These are phyloP conservation scores for Cryptococcus sp. DNA, from an alignment of 1,284 basidiomycete genomes.

Conservation along the genomic window DNA sequence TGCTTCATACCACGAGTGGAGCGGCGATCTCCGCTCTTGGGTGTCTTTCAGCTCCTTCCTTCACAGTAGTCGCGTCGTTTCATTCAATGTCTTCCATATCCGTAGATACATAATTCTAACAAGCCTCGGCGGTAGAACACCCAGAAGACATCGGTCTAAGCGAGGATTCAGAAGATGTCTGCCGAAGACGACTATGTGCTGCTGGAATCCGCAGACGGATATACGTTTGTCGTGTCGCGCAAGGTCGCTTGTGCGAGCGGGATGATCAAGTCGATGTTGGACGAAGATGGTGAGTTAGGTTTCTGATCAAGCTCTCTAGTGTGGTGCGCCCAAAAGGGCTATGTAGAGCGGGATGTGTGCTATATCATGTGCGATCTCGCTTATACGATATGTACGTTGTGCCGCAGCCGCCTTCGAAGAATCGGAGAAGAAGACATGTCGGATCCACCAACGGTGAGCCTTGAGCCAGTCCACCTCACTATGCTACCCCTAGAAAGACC, in stretches of 20 bases:
- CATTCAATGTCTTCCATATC: no score
- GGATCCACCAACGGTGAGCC: constrained; percentile 52
- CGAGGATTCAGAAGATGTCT: constrained; percentile 18
- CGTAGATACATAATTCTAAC: not conserved
- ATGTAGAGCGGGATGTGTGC: no score
- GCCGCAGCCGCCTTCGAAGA: constrained; percentile 52
- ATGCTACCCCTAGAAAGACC: not conserved
- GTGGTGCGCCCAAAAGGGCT: no score
- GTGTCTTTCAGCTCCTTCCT: not conserved
- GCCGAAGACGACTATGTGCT: constrained; percentile 42
- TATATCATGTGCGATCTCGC: not conserved
- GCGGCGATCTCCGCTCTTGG: constrained; percentile 5
- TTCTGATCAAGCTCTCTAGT: not conserved
- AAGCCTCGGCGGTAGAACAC: not conserved
- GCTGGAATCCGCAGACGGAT: constrained; percentile 51
- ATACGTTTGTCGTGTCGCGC: constrained; percentile 48
- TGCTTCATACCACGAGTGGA: not conserved
- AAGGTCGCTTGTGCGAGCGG: constrained; percentile 49
- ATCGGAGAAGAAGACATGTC: constrained; percentile 49
- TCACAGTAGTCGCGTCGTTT: not conserved
- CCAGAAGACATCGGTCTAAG: no score
- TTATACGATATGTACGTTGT: not conserved
- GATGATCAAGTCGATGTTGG: constrained; percentile 51
- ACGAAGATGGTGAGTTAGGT: constrained; percentile 45
- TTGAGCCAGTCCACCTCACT: not conserved